Evolutionary conservation across 2,329 filamentous ascomycete species (phyloP), one percentile per base, ranked within the genome.

Genomic region (Ceratocystis alfenasii): DNA sequence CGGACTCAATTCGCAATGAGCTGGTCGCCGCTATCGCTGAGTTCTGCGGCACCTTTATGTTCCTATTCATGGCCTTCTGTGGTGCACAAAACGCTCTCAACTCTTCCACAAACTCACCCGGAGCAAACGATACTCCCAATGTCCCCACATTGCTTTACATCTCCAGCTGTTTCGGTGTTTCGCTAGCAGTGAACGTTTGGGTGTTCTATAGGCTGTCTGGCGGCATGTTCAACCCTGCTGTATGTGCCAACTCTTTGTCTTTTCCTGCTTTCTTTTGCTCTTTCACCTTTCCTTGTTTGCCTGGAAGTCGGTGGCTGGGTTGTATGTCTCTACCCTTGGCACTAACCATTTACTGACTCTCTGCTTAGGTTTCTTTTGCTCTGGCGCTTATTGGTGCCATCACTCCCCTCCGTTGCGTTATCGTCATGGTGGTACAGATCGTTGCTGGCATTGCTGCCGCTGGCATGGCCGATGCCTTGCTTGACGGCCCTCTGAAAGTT

Each of bases 331-430:
- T 12, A 10, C 20, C 48, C 22, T 2, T 22, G n/a, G 8, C 20
- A 15, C 20, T 28, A 41, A 12, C 5, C 10, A 22, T 55, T 65
- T 17, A 60, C 63, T 59, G n/a, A 36, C 30, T 20, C 28, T 61
- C 65, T n/a, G 25, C 55, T 12, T 50, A 79, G 77, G 76, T 80
- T n/a, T 85, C 85, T 0, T 73, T 87, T 0, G 83, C 80, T 1
- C 78, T 87, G 22, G 78, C 79, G n/a, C 75, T 87, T 2, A 79
- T 82, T 62, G 82, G 83, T 1, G 82, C 80, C 3, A 76, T 87
- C 55, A 76, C 76, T n/a, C 76, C 78, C 17, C 25, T 81, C 1
- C 81, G 84, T 4, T 81, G 78, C 4, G 68, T 78, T 1, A 70
- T 82, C 1, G 77, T 87, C 63, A 74, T 86, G 63, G 73, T 79